Conservation (phyloP, 805 yeast genomes). For the Nadsonia fulvescens region DNA sequence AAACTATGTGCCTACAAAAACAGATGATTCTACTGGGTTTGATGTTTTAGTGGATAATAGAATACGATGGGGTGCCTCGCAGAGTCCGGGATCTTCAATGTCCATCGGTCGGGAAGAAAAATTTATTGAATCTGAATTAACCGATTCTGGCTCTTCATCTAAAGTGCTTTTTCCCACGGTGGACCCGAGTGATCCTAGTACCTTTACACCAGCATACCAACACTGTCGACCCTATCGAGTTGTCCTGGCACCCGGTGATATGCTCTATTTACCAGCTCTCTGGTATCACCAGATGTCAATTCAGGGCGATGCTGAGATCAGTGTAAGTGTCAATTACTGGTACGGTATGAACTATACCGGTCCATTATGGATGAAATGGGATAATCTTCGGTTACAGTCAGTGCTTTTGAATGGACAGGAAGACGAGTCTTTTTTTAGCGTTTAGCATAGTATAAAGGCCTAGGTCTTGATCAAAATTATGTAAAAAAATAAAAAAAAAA, state of each 20-base stretch:
- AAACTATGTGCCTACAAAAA: conserved; percentile 11
- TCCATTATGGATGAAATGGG: conserved; percentile 17
- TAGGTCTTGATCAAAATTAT: too few species aligned
- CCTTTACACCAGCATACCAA: conserved; percentile 6
- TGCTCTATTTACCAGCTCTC: conserved; percentile 21
- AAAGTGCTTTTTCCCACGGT: conserved; percentile 18
- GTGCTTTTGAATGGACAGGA: conserved; percentile 11
- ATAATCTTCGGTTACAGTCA: conserved; percentile 13
- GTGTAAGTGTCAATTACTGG: conserved; percentile 20
- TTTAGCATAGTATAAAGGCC: too few species aligned
- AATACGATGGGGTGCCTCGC: too few species aligned
- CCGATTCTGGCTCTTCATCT: not conserved
- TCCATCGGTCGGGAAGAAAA: not conserved
- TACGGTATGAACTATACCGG: conserved; percentile 13
- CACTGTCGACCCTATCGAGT: conserved; percentile 14
- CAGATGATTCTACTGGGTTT: conserved; percentile 8
- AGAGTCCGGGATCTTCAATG: too few species aligned
- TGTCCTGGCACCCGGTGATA: conserved; percentile 20
- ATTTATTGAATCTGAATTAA: not conserved
- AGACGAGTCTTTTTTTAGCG: too few species aligned
- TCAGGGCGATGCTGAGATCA: conserved; percentile 7
- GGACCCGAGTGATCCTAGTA: conserved; percentile 14
- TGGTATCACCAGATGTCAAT: conserved; percentile 25
- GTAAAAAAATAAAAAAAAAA: too few species aligned
- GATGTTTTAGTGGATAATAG: too few species aligned